A percentile compares a stretch with the other conserved stretches of the same genome.
Conservation (phyloP, 352 stramenopile species). For the Phytophthora lateralis region DNA sequence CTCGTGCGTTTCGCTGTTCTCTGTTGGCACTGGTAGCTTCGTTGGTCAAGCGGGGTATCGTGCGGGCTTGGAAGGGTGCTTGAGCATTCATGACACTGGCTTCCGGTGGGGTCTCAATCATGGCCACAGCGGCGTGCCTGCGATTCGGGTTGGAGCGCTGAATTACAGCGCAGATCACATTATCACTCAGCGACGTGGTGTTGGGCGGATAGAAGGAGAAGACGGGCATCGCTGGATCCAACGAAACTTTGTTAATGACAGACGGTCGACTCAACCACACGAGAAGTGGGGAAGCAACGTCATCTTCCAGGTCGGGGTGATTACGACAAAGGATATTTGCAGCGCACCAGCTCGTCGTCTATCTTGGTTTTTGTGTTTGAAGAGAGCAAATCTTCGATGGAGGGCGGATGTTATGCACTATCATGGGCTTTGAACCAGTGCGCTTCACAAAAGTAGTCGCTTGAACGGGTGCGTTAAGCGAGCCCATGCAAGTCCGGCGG, state of each 20-base stretch:
- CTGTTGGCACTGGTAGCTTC: background rate
- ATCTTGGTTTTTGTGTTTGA: no score
- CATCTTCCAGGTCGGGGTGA: no score
- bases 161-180: slow-evolving; percentile 4
- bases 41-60: background rate
- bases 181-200: background rate
- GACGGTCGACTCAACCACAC: background rate
- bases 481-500: no score
- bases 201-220: background rate
- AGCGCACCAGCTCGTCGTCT: no score
- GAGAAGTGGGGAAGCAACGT: no score
- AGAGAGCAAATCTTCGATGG: no score
- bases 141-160: background rate
- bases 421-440: no score
- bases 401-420: no score
- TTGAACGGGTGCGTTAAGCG: no score
- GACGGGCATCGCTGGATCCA: background rate
- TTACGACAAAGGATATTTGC: no score
- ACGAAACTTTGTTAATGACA: background rate
- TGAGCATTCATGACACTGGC: background rate
- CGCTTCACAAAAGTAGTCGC: no score
- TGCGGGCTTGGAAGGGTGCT: background rate
- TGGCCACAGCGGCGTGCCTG: background rate
- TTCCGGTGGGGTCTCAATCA: background rate
- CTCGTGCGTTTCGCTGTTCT: background rate